A percentile compares a stretch with the other conserved stretches of the same genome.
Evolutionary conservation across 352 stramenopile species (phyloP).

Genomic region (Pythium scleroteichum): DNA sequence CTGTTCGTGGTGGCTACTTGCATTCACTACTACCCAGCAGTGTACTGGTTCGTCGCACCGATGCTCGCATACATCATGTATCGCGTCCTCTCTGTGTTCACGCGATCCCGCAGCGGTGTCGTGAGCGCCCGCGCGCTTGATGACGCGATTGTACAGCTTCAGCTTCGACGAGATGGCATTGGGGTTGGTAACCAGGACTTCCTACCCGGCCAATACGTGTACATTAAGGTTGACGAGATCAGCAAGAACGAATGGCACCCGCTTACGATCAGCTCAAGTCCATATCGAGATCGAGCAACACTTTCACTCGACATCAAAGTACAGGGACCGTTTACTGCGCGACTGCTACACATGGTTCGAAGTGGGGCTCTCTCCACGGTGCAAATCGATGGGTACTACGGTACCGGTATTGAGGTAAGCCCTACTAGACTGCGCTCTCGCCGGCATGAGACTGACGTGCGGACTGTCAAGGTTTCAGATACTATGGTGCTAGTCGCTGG

Average conservation of each 20-base stretch:
- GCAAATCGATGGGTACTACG: constrained; percentile 77
- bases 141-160: constrained; percentile 57
- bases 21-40: constrained; percentile 70
- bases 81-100: constrained; percentile 47
- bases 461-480: constrained; percentile 17
- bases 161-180: constrained; percentile 41
- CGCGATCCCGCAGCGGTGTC: constrained; percentile 10
- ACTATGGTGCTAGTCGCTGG: constrained; percentile 75
- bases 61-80: constrained; percentile 67
- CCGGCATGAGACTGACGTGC: not conserved
- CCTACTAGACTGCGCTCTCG: not conserved
- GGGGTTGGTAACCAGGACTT: constrained; percentile 31
- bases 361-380: constrained; percentile 41
- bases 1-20: constrained; percentile 47
- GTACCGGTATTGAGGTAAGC: constrained; percentile 41
- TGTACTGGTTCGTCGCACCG: constrained; percentile 56
- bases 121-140: constrained; percentile 28
- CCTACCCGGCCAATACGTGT: constrained; percentile 66
- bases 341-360: constrained; percentile 49
- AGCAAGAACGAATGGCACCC: constrained; percentile 67
- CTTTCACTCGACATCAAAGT: constrained; percentile 65
- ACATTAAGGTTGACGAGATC: constrained; percentile 62
- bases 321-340: constrained; percentile 57
- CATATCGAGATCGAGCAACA: constrained; percentile 36
- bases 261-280: constrained; percentile 73